A percentile compares a stretch with the other conserved stretches of the same genome.
phyloP scores from a whole-genome alignment of 305 asterid species.

The Fraxinus nigra region DNA sequence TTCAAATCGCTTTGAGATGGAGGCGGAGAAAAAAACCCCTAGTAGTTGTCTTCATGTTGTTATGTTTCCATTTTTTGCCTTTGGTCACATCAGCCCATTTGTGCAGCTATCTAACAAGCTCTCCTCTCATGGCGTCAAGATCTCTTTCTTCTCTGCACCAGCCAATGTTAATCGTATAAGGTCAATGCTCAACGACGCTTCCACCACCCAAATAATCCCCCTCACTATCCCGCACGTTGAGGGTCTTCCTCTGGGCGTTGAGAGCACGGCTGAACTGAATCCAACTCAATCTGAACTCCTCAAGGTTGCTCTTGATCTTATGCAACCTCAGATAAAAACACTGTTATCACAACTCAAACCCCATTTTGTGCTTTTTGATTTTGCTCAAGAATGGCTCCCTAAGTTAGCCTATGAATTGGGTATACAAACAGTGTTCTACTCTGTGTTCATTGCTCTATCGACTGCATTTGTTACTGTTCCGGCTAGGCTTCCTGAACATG shows the following conservation, averaged over 20 bases:
- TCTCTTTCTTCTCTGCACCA: constrained; percentile 47
- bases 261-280: constrained; percentile 40
- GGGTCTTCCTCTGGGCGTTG: constrained; percentile 46
- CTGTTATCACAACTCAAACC: constrained; percentile 35
- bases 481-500: constrained; percentile 28
- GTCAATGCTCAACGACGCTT: constrained; percentile 34
- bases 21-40: not conserved
- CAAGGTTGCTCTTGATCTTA: constrained; percentile 41
- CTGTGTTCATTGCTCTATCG: constrained; percentile 40
- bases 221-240: constrained; percentile 41
- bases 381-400: constrained; percentile 62
- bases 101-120: constrained; percentile 49
- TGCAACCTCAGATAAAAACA: constrained; percentile 43
- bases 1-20: not conserved
- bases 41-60: constrained; percentile 32
- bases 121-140: constrained; percentile 32
- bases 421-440: constrained; percentile 35
- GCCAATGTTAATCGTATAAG: constrained; percentile 34
- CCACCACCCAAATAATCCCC: constrained; percentile 33
- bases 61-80: constrained; percentile 54
- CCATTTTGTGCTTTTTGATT: constrained; percentile 48
- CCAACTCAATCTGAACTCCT: constrained; percentile 40
- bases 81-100: constrained; percentile 57
- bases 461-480: constrained; percentile 46
- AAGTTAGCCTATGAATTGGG: constrained; percentile 39